Percentiles rank a stretch among this genome's conserved stretches.
phyloP scores from a whole-genome alignment of 495 filamentous ascomycete species.

The Neurospora tetrasperma region DNA sequence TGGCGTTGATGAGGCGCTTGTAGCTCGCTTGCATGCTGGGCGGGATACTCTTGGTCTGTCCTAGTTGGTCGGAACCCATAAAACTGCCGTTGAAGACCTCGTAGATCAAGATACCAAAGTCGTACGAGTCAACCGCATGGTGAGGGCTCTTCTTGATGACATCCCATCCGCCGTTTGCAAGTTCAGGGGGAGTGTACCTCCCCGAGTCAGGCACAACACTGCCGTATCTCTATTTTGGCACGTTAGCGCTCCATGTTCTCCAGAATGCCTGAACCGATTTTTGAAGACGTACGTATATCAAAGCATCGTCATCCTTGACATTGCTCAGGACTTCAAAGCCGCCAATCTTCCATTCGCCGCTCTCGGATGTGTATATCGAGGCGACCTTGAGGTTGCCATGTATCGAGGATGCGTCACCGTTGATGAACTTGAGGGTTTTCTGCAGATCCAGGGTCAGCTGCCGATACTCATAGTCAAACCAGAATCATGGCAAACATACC shows the following conservation, averaged over 20 bases:
- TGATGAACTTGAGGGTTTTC: slow-evolving; percentile 92
- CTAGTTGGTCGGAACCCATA: slow-evolving; percentile 58
- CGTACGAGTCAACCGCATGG: slow-evolving; percentile 75
- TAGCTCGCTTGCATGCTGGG: slow-evolving; percentile 81
- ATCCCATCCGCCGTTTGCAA: slow-evolving; percentile 81
- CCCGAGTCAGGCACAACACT: slow-evolving; percentile 74
- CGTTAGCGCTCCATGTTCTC: slow-evolving; percentile 2
- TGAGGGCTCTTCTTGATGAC: slow-evolving; percentile 72
- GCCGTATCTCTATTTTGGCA: slow-evolving; percentile 56
- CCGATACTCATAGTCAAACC: not conserved
- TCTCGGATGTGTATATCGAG: slow-evolving; percentile 85
- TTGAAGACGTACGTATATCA: slow-evolving; percentile 62
- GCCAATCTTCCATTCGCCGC: slow-evolving; percentile 93
- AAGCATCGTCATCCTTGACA: slow-evolving; percentile 85
- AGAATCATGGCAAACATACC: slow-evolving; percentile 35
- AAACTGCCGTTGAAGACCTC: slow-evolving; percentile 88
- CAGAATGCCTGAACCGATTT: not conserved
- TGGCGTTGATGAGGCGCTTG: slow-evolving; percentile 75
- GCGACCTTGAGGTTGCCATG: slow-evolving; percentile 78
- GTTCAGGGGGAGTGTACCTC: slow-evolving; percentile 75
- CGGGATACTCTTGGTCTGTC: slow-evolving; percentile 78
- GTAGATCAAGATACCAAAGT: slow-evolving; percentile 72
- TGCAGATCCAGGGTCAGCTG: slow-evolving; percentile 23
- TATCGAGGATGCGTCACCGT: slow-evolving; percentile 81
- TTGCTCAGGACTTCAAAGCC: slow-evolving; percentile 91